These are phyloP conservation scores for Pythium monospermum DNA, from an alignment of 352 stramenopile genomes.

Conservation along the genomic window DNA sequence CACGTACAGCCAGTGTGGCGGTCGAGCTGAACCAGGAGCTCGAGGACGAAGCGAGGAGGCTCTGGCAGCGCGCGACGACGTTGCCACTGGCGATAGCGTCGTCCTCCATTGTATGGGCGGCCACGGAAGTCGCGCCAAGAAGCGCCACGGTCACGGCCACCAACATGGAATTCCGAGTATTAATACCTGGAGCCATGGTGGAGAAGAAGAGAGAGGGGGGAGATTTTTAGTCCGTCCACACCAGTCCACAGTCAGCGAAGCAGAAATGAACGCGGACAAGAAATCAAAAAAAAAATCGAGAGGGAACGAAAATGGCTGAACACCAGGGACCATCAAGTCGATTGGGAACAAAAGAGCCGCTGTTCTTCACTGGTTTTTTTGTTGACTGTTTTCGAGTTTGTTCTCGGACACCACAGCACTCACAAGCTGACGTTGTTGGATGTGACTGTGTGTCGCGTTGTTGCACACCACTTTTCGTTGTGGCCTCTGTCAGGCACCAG, in stretches of 20 bases:
- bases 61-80: constrained; percentile 12
- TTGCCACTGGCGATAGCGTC: constrained; percentile 1
- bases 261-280: neutral
- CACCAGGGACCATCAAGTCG: no score
- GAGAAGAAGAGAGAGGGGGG: neutral
- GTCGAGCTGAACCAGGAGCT: neutral
- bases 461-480: no score
- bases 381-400: no score
- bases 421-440: no score
- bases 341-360: neutral
- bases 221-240: neutral
- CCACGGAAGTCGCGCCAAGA: neutral
- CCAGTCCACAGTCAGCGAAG: constrained; percentile 2
- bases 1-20: neutral
- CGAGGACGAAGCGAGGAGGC: neutral
- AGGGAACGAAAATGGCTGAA: no score
- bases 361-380: neutral
- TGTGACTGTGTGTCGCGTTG: neutral
- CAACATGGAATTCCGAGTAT: neutral
- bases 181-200: neutral
- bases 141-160: neutral
- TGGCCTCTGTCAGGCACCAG: no score
- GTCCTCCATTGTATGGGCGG: neutral
- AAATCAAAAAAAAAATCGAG: neutral
- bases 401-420: no score